Evolutionary conservation across 176 grass and related monocot genomes (phyloP), one percentile per base, ranked within the genome.

Genomic region (Rhynchospora tenuis): DNA sequence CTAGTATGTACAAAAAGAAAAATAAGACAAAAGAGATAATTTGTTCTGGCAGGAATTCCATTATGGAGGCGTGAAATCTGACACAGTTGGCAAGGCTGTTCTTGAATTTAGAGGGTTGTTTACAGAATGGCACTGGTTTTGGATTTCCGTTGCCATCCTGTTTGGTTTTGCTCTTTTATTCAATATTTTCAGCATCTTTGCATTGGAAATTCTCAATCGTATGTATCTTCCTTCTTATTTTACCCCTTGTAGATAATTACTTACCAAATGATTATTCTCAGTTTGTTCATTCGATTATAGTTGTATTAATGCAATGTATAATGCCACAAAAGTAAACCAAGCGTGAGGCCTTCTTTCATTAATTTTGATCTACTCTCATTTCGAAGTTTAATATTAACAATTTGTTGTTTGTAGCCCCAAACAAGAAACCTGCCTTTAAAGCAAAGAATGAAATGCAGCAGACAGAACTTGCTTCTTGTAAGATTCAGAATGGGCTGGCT

Each of bases 121-220:
- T 55, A 98, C 85, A 23, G 81, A 92, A 79, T 98, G 89, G 89
- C 83, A 91, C 61, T 98, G 95, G 92, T 98, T 93, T 55, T 98
- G 95, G 95, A 88, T 91, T 88, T 94, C 85, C 70, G 85, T 94
- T 9, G 24, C 73, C 54, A 68, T 85, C 80, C 88, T 98, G 84
- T 84, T 94, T 67, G 87, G 87, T 71, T 98, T 91, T 79, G 86
- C 92, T 5, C 19, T 98, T 44, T 67, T 88, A 71, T 93, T 94
- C 86, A 98, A 98, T 67, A 91, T 98, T 82, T 79, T 98, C 81
- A 93, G 87, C 69, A 85, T 93, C 78, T 93, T 94, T 81, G 92
- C 95, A 46, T 80, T 98, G 48, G 81, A 91, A 80, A 84, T 91
- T 83, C 88, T 94, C 70, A 91, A 88, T 10, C 83, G 94, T 97